These are phyloP conservation scores for Aspergillus novoparasiticus DNA, from an alignment of 2,329 filamentous ascomycete species.

Conservation along the genomic window DNA sequence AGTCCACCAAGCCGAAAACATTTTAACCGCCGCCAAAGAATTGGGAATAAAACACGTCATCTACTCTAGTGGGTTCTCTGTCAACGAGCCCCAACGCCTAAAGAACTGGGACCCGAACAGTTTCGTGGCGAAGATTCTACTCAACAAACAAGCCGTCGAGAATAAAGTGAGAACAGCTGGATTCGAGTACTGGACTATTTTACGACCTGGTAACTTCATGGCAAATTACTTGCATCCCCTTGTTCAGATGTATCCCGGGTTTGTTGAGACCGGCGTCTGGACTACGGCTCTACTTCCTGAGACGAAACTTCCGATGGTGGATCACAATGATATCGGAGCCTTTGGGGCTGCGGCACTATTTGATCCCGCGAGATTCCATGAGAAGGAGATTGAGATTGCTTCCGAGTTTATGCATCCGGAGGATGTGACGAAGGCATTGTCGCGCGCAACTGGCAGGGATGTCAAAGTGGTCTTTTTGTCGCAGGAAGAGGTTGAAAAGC, in stretches of 20 bases:
- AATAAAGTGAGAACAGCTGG: slow-evolving; percentile 37
- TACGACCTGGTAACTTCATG: slow-evolving; percentile 57
- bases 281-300: slow-evolving; percentile 38
- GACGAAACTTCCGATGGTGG: slow-evolving; percentile 48
- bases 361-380: slow-evolving; percentile 45
- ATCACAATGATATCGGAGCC: slow-evolving; percentile 51
- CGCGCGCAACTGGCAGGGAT: slow-evolving; percentile 33
- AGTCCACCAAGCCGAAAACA: slow-evolving; percentile 28
- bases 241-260: slow-evolving; percentile 43
- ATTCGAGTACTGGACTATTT: slow-evolving; percentile 51
- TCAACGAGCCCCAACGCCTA: slow-evolving; percentile 32
- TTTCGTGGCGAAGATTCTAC: slow-evolving; percentile 33
- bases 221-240: slow-evolving; percentile 52
- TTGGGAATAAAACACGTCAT: slow-evolving; percentile 37
- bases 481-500: slow-evolving; percentile 45
- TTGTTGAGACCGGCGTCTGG: slow-evolving; percentile 44
- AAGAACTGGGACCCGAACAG: slow-evolving; percentile 28
- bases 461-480: slow-evolving; percentile 44
- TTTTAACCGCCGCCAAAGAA: slow-evolving; percentile 30
- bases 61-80: slow-evolving; percentile 31
- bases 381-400: slow-evolving; percentile 44
- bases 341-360: slow-evolving; percentile 50
- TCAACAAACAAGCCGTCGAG: slow-evolving; percentile 50
- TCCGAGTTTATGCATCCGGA: slow-evolving; percentile 44
- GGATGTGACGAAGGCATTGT: slow-evolving; percentile 42